Percentiles rank a stretch among this genome's conserved stretches.
Conservation (phyloP, 2,329 filamentous ascomycete species). For the Colletotrichum sp. region DNA sequence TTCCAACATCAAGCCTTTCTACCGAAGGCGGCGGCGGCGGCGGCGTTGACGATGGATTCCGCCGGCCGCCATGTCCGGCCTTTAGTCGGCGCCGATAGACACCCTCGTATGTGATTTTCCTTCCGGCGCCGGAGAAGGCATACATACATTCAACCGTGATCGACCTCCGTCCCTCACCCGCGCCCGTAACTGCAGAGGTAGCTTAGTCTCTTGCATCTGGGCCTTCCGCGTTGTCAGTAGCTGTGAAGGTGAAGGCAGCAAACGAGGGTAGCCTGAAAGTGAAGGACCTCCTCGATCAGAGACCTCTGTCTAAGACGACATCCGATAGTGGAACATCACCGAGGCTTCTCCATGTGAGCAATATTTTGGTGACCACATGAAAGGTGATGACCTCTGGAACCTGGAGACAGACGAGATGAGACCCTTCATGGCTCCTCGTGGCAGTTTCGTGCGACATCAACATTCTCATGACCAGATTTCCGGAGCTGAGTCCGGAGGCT, state of each 20-base stretch:
- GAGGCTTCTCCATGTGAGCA: neutral
- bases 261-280: neutral
- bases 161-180: neutral
- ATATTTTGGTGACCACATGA: neutral
- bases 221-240: too few relatives aligned
- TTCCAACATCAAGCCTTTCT: neutral
- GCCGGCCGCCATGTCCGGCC: neutral
- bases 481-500: neutral
- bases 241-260: too few relatives aligned
- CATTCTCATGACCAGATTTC: neutral
- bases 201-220: too few relatives aligned
- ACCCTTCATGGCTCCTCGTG: neutral
- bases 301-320: neutral
- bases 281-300: neutral
- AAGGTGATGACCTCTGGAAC: neutral
- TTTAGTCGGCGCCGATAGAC: neutral
- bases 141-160: neutral
- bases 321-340: neutral
- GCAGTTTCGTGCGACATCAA: neutral
- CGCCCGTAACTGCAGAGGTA: neutral
- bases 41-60: neutral
- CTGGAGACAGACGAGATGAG: neutral
- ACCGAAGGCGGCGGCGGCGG: neutral
- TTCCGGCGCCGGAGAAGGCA: neutral
- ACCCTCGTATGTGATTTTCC: neutral